phyloP scores from a whole-genome alignment of 2,329 filamentous ascomycete species.

The Epichloe baconii region DNA sequence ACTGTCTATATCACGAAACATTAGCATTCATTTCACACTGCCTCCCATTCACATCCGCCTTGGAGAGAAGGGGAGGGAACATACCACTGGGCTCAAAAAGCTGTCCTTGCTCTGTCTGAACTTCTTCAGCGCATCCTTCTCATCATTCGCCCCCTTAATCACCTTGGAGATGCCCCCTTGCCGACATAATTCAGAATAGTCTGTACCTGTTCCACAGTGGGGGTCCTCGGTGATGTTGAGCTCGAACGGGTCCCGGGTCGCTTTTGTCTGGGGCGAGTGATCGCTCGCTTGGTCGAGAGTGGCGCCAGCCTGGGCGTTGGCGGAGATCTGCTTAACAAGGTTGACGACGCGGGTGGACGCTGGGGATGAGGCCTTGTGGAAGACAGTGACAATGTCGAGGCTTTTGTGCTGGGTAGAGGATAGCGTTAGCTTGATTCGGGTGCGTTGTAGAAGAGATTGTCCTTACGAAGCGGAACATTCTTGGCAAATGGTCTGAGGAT shows the following conservation, averaged over 20 bases:
- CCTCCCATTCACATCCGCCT: neutral
- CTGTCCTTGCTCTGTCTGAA: slow-evolving; percentile 55
- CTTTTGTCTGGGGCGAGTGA: slow-evolving; percentile 42
- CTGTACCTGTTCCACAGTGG: slow-evolving; percentile 70
- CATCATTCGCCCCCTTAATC: slow-evolving; percentile 59
- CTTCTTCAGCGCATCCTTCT: slow-evolving; percentile 66
- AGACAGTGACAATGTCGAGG: slow-evolving; percentile 87
- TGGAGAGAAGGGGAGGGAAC: slow-evolving; percentile 21
- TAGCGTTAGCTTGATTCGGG: neutral
- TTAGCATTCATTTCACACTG: neutral
- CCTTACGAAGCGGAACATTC: slow-evolving; percentile 15
- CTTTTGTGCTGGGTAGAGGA: slow-evolving; percentile 52
- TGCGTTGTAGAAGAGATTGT: neutral
- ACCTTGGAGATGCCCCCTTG: slow-evolving; percentile 43
- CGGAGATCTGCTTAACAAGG: slow-evolving; percentile 69
- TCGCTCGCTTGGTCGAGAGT: slow-evolving; percentile 64
- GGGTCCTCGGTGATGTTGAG: slow-evolving; percentile 68
- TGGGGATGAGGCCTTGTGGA: slow-evolving; percentile 68
- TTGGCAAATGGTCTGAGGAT: neutral
- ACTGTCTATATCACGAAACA: slow-evolving; percentile 38
- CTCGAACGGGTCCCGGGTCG: slow-evolving; percentile 59
- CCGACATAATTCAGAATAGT: slow-evolving; percentile 78
- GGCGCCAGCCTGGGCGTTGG: slow-evolving; percentile 51
- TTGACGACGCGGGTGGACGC: slow-evolving; percentile 61
- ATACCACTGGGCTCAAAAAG: slow-evolving; percentile 67